Conservation (phyloP, 805 yeast species). For the Starmerella gropengiesseri region DNA sequence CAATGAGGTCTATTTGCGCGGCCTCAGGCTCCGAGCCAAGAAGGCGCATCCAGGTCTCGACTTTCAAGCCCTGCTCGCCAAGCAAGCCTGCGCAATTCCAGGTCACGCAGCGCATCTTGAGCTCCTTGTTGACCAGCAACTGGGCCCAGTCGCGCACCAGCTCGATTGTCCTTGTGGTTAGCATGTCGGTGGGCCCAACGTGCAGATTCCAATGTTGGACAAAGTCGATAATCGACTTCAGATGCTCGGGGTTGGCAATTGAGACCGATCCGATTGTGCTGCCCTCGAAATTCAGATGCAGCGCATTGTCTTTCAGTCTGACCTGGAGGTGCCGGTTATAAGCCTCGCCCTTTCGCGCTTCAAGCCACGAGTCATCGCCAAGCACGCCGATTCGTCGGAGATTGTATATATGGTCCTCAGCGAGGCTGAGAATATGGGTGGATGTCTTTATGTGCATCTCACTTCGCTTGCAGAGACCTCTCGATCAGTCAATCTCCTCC, state of each 20-base stretch:
- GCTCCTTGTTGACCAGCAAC: conserved; percentile 6
- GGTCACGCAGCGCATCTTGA: conserved; percentile 29
- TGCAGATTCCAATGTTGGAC: conserved; percentile 20
- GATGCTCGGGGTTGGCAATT: conserved; percentile 3
- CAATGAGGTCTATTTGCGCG: conserved; percentile 52
- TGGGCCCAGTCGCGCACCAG: conserved; percentile 18
- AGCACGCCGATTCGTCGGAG: conserved; percentile 15
- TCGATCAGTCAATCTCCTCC: neutral
- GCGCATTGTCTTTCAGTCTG: conserved; percentile 6
- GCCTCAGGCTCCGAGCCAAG: conserved; percentile 14
- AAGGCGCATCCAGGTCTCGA: conserved; percentile 22
- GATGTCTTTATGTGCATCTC: conserved; percentile 17
- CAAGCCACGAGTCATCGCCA: conserved; percentile 23
- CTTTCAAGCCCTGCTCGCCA: conserved; percentile 11
- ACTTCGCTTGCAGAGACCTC: too few relatives aligned
- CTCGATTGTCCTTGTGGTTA: conserved; percentile 19
- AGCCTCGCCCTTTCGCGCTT: conserved; percentile 25
- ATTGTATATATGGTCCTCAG: conserved; percentile 17
- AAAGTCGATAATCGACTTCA: conserved; percentile 13
- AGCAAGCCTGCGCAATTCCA: conserved; percentile 30
- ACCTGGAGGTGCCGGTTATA: conserved; percentile 18
- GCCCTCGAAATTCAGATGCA: conserved; percentile 19
- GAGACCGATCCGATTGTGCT: conserved; percentile 18
- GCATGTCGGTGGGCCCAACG: conserved; percentile 23
- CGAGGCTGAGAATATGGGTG: conserved; percentile 19